A percentile compares a stretch with the other conserved stretches of the same genome.
Conservation (phyloP, 1,139 yeast genomes). For the Suhomyces taliae region DNA sequence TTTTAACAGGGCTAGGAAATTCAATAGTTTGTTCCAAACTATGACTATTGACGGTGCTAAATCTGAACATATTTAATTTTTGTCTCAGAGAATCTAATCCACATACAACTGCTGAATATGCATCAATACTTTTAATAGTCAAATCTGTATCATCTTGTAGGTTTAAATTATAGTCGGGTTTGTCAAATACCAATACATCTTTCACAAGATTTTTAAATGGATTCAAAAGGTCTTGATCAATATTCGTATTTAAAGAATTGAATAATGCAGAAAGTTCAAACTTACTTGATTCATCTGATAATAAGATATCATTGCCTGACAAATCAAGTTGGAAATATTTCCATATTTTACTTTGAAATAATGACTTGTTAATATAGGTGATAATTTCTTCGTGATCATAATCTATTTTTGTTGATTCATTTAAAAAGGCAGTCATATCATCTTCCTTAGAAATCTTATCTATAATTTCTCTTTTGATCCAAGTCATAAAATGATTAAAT, state of each 20-base stretch:
- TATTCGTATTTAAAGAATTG: slow-evolving; percentile 8
- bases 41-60: neutral
- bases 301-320: slow-evolving; percentile 17
- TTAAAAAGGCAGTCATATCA: slow-evolving; percentile 29
- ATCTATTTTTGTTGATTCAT: slow-evolving; percentile 16
- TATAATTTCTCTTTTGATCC: slow-evolving; percentile 41
- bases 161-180: neutral
- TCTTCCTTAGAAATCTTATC: slow-evolving; percentile 40
- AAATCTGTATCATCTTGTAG: slow-evolving; percentile 1
- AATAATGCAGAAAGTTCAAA: slow-evolving; percentile 12
- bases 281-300: slow-evolving; percentile 1
- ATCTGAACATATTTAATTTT: slow-evolving; percentile 1
- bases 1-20: slow-evolving; percentile 5
- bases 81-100: slow-evolving; percentile 6
- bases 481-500: slow-evolving; percentile 52
- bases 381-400: slow-evolving; percentile 30
- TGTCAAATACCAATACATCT: slow-evolving; percentile 8
- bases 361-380: slow-evolving; percentile 28
- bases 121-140: slow-evolving; percentile 3
- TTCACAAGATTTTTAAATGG: slow-evolving; percentile 18
- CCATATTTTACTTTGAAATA: slow-evolving; percentile 27
- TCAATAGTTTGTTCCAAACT: neutral
- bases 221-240: slow-evolving; percentile 13
- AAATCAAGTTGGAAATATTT: slow-evolving; percentile 25
- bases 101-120: slow-evolving; percentile 4